Conservation (phyloP, 805 yeast species). For the Wickerhamomyces chambardii region DNA sequence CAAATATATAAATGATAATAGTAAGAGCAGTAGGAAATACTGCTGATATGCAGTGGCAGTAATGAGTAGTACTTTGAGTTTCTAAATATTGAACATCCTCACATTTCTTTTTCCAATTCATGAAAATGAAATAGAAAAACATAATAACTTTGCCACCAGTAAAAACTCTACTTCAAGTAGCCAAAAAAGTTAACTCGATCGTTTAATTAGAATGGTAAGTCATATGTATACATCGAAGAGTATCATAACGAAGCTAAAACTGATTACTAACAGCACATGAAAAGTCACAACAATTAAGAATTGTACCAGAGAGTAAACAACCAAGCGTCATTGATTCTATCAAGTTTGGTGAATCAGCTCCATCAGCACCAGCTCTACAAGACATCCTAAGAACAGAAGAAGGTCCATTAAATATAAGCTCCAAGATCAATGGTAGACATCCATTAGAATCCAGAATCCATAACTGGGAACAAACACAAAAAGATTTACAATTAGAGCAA, state of each 20-base stretch:
- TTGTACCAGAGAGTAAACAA: slow-evolving; percentile 44
- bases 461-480: slow-evolving; percentile 77
- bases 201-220: too few species aligned
- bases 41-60: too few species aligned
- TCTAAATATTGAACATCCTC: neutral
- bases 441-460: slow-evolving; percentile 73
- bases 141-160: neutral
- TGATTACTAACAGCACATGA: neutral
- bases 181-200: too few species aligned
- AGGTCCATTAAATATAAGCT: slow-evolving; percentile 44
- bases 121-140: too few species aligned
- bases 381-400: slow-evolving; percentile 59
- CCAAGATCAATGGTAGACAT: slow-evolving; percentile 69
- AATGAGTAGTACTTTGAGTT: too few species aligned
- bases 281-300: slow-evolving; percentile 23
- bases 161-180: too few species aligned
- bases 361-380: slow-evolving; percentile 63
- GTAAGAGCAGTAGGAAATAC: too few species aligned
- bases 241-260: too few species aligned
- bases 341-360: slow-evolving; percentile 37
- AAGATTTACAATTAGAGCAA: slow-evolving; percentile 60
- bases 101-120: neutral
- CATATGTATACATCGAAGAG: too few species aligned
- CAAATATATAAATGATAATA: too few species aligned
- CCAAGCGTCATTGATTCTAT: slow-evolving; percentile 40